These are phyloP conservation scores for Haplographium delicatum DNA, from an alignment of 495 filamentous ascomycete genomes.

Conservation along the genomic window DNA sequence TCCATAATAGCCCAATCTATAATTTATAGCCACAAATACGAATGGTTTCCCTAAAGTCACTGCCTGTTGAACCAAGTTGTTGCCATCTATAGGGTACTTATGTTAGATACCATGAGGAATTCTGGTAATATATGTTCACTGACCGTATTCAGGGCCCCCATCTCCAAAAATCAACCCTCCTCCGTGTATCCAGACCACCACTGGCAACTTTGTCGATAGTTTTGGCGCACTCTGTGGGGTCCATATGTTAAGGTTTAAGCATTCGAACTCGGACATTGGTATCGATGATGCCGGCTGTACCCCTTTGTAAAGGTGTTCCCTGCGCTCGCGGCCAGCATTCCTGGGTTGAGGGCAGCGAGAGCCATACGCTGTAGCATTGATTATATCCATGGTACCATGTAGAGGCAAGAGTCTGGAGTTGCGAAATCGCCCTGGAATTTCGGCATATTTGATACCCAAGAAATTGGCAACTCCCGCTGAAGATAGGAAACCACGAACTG, in stretches of 20 bases:
- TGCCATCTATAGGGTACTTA: not conserved
- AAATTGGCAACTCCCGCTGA: not conserved
- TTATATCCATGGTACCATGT: not conserved
- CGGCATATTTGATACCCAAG: not conserved
- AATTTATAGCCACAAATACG: not conserved
- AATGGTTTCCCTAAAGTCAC: not conserved
- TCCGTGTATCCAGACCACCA: not conserved
- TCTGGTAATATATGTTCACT: slow-evolving; percentile 2
- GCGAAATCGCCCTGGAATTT: slow-evolving; percentile 1
- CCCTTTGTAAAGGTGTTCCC: not conserved
- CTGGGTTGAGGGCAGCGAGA: not conserved
- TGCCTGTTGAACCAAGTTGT: not conserved
- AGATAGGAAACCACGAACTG: not conserved
- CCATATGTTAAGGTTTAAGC: not conserved
- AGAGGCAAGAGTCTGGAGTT: not conserved
- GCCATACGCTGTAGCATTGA: slow-evolving; percentile 2
- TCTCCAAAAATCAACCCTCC: not conserved
- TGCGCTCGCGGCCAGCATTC: not conserved
- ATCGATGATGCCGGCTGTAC: not conserved
- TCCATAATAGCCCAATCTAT: not conserved
- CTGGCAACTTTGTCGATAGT: not conserved
- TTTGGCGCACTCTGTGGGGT: not conserved
- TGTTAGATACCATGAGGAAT: too few relatives aligned
- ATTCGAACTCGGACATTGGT: slow-evolving; percentile 2
- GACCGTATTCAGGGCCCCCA: slow-evolving; percentile 5